Conservation (phyloP, 805 yeast species). For the Metschnikowia kofuensis region DNA sequence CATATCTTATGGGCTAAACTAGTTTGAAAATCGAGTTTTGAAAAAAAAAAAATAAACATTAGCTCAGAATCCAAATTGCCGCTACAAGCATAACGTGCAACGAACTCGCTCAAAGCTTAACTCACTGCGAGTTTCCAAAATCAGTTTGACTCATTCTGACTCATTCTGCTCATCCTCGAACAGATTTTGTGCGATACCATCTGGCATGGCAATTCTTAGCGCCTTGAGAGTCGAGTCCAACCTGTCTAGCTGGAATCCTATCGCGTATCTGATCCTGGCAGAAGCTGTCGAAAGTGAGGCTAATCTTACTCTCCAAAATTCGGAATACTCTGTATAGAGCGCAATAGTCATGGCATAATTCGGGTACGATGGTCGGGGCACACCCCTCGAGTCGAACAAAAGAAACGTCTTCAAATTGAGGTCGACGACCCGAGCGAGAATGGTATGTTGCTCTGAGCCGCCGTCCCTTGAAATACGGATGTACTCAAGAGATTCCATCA, state of each 20-base stretch:
- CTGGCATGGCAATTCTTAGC: background rate
- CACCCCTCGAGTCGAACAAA: background rate
- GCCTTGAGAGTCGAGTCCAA: background rate
- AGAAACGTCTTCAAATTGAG: background rate
- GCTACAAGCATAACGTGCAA: no score
- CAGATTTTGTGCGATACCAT: background rate
- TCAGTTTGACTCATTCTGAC: no score
- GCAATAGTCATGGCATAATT: background rate
- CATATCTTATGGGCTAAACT: no score
- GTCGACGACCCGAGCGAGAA: background rate
- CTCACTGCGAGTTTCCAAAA: no score
- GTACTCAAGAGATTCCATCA: background rate
- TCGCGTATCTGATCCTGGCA: background rate
- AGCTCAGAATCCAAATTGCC: no score
- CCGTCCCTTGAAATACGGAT: background rate
- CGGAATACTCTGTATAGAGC: background rate
- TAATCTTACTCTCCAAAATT: background rate
- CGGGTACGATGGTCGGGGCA: background rate
- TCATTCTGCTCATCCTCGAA: background rate
- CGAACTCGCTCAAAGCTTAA: no score
- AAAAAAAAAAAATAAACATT: no score
- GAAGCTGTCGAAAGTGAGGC: background rate
- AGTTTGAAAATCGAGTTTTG: no score
- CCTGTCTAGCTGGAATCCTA: background rate
- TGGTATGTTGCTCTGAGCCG: background rate